A percentile compares a stretch with the other conserved stretches of the same genome.
These are phyloP conservation scores for Aegilops umbellulata DNA, from an alignment of 176 grass and related monocot genomes.

Conservation along the genomic window DNA sequence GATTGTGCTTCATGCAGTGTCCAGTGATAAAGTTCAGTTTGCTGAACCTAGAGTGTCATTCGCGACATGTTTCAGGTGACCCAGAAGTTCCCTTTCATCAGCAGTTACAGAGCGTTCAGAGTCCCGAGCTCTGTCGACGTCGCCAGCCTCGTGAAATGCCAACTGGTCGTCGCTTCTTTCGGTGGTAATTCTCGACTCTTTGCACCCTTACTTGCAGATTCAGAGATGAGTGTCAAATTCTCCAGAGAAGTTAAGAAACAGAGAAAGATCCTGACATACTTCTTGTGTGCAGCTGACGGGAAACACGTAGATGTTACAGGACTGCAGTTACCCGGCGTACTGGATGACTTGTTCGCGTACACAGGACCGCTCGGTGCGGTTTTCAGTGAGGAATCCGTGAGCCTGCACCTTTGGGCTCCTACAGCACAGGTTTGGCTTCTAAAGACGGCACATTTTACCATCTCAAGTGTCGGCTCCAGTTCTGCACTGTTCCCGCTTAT, in stretches of 20 bases:
- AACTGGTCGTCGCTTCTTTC: slow-evolving; percentile 63
- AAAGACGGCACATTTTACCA: neutral
- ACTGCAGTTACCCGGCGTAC: slow-evolving; percentile 73
- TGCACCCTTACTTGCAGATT: neutral
- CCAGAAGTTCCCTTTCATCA: slow-evolving; percentile 84
- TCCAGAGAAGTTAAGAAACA: neutral
- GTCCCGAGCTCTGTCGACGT: slow-evolving; percentile 50
- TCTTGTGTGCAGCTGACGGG: slow-evolving; percentile 50
- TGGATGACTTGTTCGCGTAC: slow-evolving; percentile 93
- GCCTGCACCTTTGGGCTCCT: slow-evolving; percentile 89
- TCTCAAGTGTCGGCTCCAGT: neutral
- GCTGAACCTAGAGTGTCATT: neutral
- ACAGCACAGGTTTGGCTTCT: slow-evolving; percentile 67
- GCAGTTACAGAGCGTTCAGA: slow-evolving; percentile 60
- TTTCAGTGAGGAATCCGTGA: slow-evolving; percentile 48
- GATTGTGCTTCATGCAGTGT: neutral
- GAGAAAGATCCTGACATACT: neutral
- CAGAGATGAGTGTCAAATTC: neutral
- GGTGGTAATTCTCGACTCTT: slow-evolving; percentile 36
- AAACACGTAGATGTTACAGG: slow-evolving; percentile 53
- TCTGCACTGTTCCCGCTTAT: neutral
- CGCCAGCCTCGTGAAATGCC: slow-evolving; percentile 67
- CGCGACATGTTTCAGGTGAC: slow-evolving; percentile 48
- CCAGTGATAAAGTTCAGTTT: neutral
- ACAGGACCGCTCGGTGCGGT: slow-evolving; percentile 69